Conservation (phyloP, 2,329 filamentous ascomycete species). For the Coniochaeta ligniaria region DNA sequence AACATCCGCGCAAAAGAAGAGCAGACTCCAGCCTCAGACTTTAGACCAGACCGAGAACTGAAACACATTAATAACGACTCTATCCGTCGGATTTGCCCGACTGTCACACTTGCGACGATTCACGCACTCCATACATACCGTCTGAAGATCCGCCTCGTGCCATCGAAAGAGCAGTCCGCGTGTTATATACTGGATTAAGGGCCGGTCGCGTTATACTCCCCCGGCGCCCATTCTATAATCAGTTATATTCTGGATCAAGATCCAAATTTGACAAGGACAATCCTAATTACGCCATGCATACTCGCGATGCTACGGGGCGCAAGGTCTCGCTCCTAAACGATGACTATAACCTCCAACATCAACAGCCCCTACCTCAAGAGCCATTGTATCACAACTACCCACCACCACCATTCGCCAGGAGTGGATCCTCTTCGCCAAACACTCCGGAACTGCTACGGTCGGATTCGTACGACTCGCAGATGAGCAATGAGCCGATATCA, state of each 20-base stretch:
- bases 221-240: neutral
- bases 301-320: conserved; percentile 48
- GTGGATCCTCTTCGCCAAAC: conserved; percentile 37
- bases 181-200: neutral
- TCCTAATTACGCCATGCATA: conserved; percentile 35
- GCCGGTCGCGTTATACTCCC: neutral
- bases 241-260: neutral
- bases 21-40: neutral
- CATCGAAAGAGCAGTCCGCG: neutral
- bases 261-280: neutral
- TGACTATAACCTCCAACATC: conserved; percentile 21
- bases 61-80: neutral
- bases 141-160: neutral
- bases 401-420: conserved; percentile 22
- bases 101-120: neutral
- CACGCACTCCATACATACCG: neutral
- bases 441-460: conserved; percentile 53
- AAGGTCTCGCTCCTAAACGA: conserved; percentile 55
- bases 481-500: conserved; percentile 45
- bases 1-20: neutral
- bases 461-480: conserved; percentile 54
- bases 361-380: conserved; percentile 21
- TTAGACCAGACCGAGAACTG: neutral
- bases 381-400: conserved; percentile 15
- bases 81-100: neutral